These are phyloP conservation scores for Shiraia bambusicola DNA, from an alignment of 2,329 filamentous ascomycete species.

Conservation along the genomic window DNA sequence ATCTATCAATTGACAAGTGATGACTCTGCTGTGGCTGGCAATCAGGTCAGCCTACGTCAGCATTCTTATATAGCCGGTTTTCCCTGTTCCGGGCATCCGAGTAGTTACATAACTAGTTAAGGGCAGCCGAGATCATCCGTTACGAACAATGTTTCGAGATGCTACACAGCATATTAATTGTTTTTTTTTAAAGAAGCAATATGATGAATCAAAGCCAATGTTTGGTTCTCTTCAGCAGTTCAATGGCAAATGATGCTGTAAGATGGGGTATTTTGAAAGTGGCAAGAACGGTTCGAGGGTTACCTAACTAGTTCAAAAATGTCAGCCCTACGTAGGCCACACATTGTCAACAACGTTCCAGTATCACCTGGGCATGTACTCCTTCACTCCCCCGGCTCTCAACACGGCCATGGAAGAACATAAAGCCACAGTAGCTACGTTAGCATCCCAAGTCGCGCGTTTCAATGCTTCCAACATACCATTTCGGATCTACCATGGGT, in stretches of 20 bases:
- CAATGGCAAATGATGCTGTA: too few species aligned
- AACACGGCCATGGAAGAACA: slow-evolving; percentile 31
- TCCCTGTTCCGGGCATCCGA: slow-evolving; percentile 23
- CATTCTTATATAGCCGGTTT: slow-evolving; percentile 19
- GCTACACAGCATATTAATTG: too few species aligned
- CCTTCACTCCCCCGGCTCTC: too few species aligned
- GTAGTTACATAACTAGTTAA: too few species aligned
- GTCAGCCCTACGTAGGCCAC: slow-evolving; percentile 23
- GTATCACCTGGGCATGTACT: too few species aligned
- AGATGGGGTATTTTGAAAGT: slow-evolving; percentile 8
- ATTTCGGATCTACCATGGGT: slow-evolving; percentile 61
- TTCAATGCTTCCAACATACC: slow-evolving; percentile 51
- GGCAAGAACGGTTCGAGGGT: slow-evolving; percentile 12
- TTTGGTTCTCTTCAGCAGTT: too few species aligned
- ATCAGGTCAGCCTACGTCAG: slow-evolving; percentile 18
- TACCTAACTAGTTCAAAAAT: slow-evolving; percentile 27
- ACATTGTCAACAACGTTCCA: slow-evolving; percentile 8
- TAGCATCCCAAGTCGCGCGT: slow-evolving; percentile 40
- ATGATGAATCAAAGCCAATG: too few species aligned
- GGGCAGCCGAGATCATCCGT: too few species aligned
- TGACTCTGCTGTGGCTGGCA: too few species aligned
- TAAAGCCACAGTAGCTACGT: slow-evolving; percentile 23
- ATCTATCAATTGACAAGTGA: background rate
- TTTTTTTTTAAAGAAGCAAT: too few species aligned
- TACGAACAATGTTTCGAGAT: too few species aligned